Evolutionary conservation across 1,284 basidiomycete genomes (phyloP), one percentile per base, ranked within the genome.

Genomic region (Moesziomyces sp.): DNA sequence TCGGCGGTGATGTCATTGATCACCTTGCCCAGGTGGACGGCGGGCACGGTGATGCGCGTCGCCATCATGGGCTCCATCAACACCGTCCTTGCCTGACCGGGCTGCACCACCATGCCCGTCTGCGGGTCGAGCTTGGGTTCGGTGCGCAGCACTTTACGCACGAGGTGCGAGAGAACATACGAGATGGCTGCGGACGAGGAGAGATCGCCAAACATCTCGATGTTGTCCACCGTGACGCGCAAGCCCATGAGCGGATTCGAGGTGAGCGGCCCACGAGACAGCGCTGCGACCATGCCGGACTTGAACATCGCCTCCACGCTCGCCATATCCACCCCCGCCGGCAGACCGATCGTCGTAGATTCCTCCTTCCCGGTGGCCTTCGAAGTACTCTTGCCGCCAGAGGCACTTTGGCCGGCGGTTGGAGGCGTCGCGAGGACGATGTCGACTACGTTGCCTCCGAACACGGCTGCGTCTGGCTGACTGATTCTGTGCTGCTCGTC

Each of bases 51-150:
- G 53, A 83, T 76, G 11, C 63, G 58, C 1, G 82, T 76, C 10
- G 57, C 52, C 82, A 83, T 83, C 66, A 83, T 75, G 3, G 82
- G 82, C 46, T 83, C 82, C 81, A 83, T 81, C 46, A 83, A 59
- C 19, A 47, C 60, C n/a, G 74, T 74, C 38, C 48, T 23, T 6
- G 75, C 50, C 3, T n/a, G 10, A 3, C 52, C 8, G 8, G 44
- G 43, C 0, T n/a, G 21, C 0, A 46, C 38, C 18, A 46, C 23
- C 1, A 59, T 23, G 0, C 63, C 63, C 7, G 63, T 67, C 1
- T 34, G 19, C 5, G 59, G 48, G 34, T 67, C 50, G 19, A 59
- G 16, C 18, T 34, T 48, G 5, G 70, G 34, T 35, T 58, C 63
- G n/a, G 59, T 46, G 5, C 72, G 66, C 0, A 83, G 48, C 0